Evolutionary conservation across 2,329 filamentous ascomycete genomes (phyloP), one percentile per base, ranked within the genome.

Genomic region (Dothideomycetes sp.): DNA sequence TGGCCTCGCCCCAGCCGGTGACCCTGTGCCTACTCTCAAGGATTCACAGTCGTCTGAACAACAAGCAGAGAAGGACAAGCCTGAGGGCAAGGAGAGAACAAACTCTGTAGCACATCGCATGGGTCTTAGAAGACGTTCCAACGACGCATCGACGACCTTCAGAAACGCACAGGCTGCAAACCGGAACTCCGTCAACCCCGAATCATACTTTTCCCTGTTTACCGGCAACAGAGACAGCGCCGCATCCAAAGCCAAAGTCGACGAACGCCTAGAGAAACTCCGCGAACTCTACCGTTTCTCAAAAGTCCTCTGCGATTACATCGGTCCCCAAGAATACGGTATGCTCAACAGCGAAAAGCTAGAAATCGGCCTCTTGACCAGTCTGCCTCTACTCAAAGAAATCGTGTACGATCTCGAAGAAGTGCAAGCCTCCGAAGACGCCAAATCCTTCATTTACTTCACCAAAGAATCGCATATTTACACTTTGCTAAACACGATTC

Each of bases 401-500:
- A 95, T 98, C 53, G 91, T 98, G 5, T 83, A 88, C 56, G 89
- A 98, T 54, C 73, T 98, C 2, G 93, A 98, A 65, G 88, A 96
- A 63, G 86, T 96, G 62, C 91, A 98, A 63, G 89, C 91, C 3
- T 93, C 85, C 0, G 82, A 89, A 39, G 84, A 93, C 50, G 87
- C 88, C 31, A 95, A 95, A 59, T 89, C 83, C 2, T 96, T 96
- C 69, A 85, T 96, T 64, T 98, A 98, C 67, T 98, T 98, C 63
- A 98, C 91, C 48, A 98, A 98, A 63, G 91, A 98, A 64, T 94
- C 86, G 1, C 91, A 98, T 60, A 95, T 98, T 48, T 98, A 98
- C 66, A 98, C 91, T 4, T 74, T 98, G 4, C 76, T 98, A 44
- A 98, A 98, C 62, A 96, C 89, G 60, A 96, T 98, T 51, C 75